Base-by-base conservation (phyloP, 1,139 yeast species). In the Wickerhamiella pararugosa region DNA sequence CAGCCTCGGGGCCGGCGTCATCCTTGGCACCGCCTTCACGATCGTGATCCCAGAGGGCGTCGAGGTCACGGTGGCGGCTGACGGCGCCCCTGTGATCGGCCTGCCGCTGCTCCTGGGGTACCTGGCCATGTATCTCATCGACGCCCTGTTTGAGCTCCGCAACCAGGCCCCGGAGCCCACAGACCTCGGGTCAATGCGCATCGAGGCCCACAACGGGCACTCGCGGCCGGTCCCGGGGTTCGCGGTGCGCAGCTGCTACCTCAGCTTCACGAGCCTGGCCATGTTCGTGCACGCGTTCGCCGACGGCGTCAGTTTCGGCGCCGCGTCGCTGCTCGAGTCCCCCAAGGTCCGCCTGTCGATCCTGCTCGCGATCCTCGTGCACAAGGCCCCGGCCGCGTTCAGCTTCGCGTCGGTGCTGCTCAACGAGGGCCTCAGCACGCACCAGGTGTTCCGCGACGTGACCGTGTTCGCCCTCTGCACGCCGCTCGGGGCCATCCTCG, bases 261-360 rank as follows among this genome's bases (percentile, higher is more conserved):
- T 43, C n/a, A 44, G 47, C 15, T 61, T 79, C 1, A 64, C 74
- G 7, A 73, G 81, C 0, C 53, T 79, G 6, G 86, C 87, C 0
- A 64, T 80, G 15, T 56, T 78, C 0, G 65, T 80, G 26, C 93
- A 80, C 54, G 75, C 83, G 0, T 53, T 75, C 5, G 74, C 82
- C 1, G 93, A 80, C 52, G 93, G 93, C 1, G 64, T 80, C n/a
- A 76, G 86, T 0, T 63, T 80, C 37, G 86, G 87, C 0, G 72
- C 82, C 0, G 67, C 81, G 0, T 67, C 73, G 37, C 62, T 71
- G 29, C 56, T 73, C 1, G 64, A 67, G 1, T 63, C 66, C 45
- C 53, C 67, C 3, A 60, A 71, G 2, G 58, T 79, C 29, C 70
- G 69, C 36, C 50, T 72, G n/a, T 53, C 76, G 15, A 67, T 77